Evolutionary conservation across 176 grass and related monocot species (phyloP), one percentile per base, ranked within the genome.

Genomic region (Zoysia japonica): DNA sequence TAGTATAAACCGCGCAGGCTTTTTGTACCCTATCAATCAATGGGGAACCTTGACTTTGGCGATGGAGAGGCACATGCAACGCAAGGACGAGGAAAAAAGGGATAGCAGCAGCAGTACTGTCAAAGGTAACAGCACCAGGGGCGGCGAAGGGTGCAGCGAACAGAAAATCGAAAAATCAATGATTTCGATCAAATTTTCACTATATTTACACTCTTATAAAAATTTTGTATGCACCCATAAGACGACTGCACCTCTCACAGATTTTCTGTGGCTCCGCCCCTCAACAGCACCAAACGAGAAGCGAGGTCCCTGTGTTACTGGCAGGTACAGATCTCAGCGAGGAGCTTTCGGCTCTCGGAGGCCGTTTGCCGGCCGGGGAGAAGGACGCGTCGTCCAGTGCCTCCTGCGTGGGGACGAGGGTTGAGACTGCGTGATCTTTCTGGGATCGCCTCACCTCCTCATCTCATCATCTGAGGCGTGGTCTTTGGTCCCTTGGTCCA

Each of bases 401-500:
- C 61, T 61, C 61, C 45, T 15, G 6, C 59, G 82, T 88, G 71
- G 77, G 76, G 76, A 71, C 50, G 53, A 28, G 54, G 28, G 11
- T 68, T 47, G 74, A 78, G 65, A 61, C 67, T 39, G 85, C 57
- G 66, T 72, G 75, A 85, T 73, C 83, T 79, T 73, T 37, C 65
- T 45, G 47, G 56, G 68, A 79, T 85, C 76, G 11, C 75, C 75
- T 50, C 67, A 46, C 55, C 28, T 28, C 28, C 28, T 28, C 28
- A 28, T 28, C 19, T 85, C 76, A 12, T 61, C 75, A 56, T 46
- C 47, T 39, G 20, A 38, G 39, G 62, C 15, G 76, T 85, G 83
- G 83, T 79, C 76, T 3, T 61, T 11, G 5, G 6, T 56, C 5
- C 1, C 2, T 19, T 56, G 54, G 54, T 56, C 54, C 54, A 10